Evolutionary conservation across 208 protist genomes (phyloP).

Genomic region (Wallacemonas sp.): DNA sequence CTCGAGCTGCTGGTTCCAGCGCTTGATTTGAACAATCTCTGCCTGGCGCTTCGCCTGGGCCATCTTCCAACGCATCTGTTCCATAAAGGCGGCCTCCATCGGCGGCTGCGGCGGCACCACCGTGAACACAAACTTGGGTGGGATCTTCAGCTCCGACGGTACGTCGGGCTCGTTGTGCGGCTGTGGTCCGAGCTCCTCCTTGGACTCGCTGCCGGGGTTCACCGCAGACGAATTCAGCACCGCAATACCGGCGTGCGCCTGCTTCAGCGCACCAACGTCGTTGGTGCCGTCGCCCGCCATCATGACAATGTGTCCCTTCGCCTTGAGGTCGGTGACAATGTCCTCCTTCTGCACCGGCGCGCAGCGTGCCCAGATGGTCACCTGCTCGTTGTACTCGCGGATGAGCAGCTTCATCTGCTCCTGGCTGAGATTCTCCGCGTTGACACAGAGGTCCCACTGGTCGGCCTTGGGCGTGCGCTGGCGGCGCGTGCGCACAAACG

Average conservation of each 20-base stretch:
- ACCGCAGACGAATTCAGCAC: slow-evolving; percentile 92
- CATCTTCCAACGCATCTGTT: slow-evolving; percentile 80
- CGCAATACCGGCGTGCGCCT: slow-evolving; percentile 98
- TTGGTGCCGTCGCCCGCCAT: slow-evolving; percentile 96
- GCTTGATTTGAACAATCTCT: slow-evolving; percentile 77
- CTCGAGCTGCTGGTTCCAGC: slow-evolving; percentile 84
- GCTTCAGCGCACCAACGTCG: slow-evolving; percentile 99
- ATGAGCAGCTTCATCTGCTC: slow-evolving; percentile 49
- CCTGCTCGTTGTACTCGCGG: slow-evolving; percentile 70
- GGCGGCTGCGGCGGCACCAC: slow-evolving; percentile 66
- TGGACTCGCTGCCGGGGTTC: slow-evolving; percentile 20
- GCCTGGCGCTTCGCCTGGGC: slow-evolving; percentile 78
- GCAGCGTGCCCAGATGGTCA: slow-evolving; percentile 91
- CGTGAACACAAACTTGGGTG: slow-evolving; percentile 85
- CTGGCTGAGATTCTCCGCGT: slow-evolving; percentile 62
- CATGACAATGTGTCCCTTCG: slow-evolving; percentile 85
- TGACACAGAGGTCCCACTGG: slow-evolving; percentile 89
- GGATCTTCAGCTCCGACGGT: slow-evolving; percentile 71
- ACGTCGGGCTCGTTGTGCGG: slow-evolving; percentile 89
- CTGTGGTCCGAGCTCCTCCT: slow-evolving; percentile 57
- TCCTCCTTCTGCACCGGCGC: slow-evolving; percentile 90
- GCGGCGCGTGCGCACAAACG: slow-evolving; percentile 57
- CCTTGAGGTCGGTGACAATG: slow-evolving; percentile 89
- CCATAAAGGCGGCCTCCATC: slow-evolving; percentile 68
- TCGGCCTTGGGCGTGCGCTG: slow-evolving; percentile 31